Percentiles rank a stretch among this genome's conserved stretches.
phyloP scores from a whole-genome alignment of 345 rosid genomes.

The Reutealis trisperma region DNA sequence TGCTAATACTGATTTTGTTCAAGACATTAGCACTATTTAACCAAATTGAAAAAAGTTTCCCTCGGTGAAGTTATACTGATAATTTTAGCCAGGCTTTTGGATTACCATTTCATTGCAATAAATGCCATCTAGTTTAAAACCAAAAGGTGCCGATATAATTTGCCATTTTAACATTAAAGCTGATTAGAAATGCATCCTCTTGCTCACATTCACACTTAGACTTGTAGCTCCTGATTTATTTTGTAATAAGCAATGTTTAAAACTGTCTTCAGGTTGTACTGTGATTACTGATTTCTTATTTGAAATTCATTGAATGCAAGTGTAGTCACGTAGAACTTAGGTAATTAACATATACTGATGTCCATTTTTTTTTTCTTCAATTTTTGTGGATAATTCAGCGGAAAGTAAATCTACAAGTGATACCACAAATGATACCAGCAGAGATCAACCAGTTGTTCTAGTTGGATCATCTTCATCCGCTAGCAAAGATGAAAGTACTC shows the following conservation, averaged over 20 bases:
- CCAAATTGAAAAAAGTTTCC: too few relatives aligned
- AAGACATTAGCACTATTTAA: neutral
- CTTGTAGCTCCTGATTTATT: neutral
- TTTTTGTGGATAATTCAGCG: slow-evolving; percentile 16
- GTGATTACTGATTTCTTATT: neutral
- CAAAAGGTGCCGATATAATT: neutral
- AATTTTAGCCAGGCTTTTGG: neutral
- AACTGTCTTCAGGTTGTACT: neutral
- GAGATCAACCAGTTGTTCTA: slow-evolving; percentile 19
- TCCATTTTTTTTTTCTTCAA: neutral
- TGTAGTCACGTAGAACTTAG: neutral
- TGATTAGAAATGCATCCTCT: neutral
- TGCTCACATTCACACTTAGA: neutral
- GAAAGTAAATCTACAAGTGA: slow-evolving; percentile 29
- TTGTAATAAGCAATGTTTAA: neutral
- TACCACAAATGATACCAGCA: slow-evolving; percentile 24
- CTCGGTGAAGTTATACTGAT: neutral
- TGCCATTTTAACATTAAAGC: neutral
- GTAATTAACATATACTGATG: neutral
- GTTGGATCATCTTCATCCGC: slow-evolving; percentile 24
- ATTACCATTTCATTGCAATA: too few relatives aligned
- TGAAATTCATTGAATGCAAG: neutral
- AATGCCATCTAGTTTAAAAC: neutral
- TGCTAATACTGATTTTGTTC: neutral
- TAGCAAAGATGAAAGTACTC: slow-evolving; percentile 22